These are phyloP conservation scores for Allium sativum DNA, from an alignment of 106 monocot genomes.

Conservation along the genomic window DNA sequence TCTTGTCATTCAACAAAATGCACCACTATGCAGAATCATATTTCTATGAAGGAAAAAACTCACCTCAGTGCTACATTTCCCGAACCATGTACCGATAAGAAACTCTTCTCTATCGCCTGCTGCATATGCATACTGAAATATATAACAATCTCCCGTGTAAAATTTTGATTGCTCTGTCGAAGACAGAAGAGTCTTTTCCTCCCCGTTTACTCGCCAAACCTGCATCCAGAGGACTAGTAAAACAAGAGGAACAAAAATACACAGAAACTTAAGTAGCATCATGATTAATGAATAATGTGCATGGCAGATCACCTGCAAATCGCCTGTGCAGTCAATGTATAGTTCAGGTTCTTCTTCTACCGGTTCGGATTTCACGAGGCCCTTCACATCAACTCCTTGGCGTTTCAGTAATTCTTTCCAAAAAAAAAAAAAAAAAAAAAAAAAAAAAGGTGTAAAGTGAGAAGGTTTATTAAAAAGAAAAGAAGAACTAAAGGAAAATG, in stretches of 20 bases:
- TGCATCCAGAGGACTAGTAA: conserved; percentile 10
- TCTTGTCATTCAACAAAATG: too few relatives aligned
- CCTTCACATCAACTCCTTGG: conserved; percentile 94
- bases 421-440: neutral
- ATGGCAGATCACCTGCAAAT: conserved; percentile 45
- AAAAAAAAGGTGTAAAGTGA: too few relatives aligned
- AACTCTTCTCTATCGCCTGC: conserved; percentile 79
- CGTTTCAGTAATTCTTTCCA: conserved; percentile 68
- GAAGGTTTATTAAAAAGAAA: too few relatives aligned
- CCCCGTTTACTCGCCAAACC: conserved; percentile 88
- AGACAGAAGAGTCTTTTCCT: conserved; percentile 62
- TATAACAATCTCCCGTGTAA: conserved; percentile 90
- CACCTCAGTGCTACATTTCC: conserved; percentile 73
- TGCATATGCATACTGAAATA: conserved; percentile 87
- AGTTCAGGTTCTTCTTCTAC: conserved; percentile 77
- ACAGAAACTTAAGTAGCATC: too few relatives aligned
- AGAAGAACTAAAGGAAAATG: neutral
- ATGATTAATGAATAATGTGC: neutral
- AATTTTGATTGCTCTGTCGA: conserved; percentile 75
- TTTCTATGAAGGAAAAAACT: neutral
- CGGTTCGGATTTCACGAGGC: conserved; percentile 62
- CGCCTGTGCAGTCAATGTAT: conserved; percentile 86
- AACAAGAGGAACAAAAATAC: too few relatives aligned
- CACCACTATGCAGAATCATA: too few relatives aligned
- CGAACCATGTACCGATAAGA: conserved; percentile 95